These are phyloP conservation scores for Vigna trinervia DNA, from an alignment of 306 rosid species.

Conservation along the genomic window DNA sequence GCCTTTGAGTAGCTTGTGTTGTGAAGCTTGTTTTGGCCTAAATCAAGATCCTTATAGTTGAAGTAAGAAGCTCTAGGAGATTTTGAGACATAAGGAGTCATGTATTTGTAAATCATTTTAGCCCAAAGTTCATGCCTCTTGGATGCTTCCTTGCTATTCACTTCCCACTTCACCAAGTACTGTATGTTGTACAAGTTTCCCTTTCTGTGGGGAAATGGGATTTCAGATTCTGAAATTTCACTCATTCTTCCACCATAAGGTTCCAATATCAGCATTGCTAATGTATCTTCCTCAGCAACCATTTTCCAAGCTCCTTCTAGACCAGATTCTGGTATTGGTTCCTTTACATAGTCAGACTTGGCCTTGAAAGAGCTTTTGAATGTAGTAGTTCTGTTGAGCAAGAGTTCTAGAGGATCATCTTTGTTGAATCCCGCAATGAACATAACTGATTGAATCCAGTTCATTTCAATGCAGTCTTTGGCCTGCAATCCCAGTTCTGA, in stretches of 20 bases:
- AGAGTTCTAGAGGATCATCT: conserved; percentile 45
- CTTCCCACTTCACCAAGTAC: conserved; percentile 44
- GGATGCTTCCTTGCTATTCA: conserved; percentile 26
- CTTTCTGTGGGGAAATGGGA: conserved; percentile 65
- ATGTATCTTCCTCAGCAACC: conserved; percentile 49
- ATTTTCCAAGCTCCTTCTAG: conserved; percentile 56
- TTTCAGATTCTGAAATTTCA: conserved; percentile 52
- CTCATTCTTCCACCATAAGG: conserved; percentile 66
- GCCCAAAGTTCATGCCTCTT: conserved; percentile 40
- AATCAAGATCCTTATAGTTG: conserved; percentile 56
- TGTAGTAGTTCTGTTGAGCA: conserved; percentile 47
- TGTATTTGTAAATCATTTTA: conserved; percentile 39
- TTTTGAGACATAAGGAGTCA: conserved; percentile 52
- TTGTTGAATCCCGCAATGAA: conserved; percentile 50
- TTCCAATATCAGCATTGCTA: conserved; percentile 49
- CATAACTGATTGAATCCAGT: conserved; percentile 59
- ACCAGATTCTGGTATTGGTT: conserved; percentile 54
- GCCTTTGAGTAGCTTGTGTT: conserved; percentile 47
- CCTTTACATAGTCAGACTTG: conserved; percentile 61
- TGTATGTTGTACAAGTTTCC: conserved; percentile 57
- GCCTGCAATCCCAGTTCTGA: conserved; percentile 57
- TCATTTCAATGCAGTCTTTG: conserved; percentile 66
- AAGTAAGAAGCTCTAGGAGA: conserved; percentile 46
- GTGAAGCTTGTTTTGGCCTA: conserved; percentile 39
- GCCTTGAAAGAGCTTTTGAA: conserved; percentile 63